Base-by-base conservation (phyloP, 2,329 filamentous ascomycete genomes). In the Colletotrichum siamense region DNA sequence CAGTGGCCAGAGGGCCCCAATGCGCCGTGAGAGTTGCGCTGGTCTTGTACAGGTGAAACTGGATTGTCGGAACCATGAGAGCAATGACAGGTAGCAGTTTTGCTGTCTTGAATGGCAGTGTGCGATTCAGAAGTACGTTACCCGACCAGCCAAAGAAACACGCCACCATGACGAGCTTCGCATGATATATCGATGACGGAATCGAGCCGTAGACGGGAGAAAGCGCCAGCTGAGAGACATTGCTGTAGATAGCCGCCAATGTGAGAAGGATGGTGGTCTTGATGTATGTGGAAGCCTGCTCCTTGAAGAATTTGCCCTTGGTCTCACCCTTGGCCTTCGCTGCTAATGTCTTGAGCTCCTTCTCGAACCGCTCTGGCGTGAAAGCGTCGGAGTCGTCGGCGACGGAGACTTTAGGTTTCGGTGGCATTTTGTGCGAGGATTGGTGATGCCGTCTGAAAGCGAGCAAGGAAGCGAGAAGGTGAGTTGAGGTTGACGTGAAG, bases 131-230 rank as follows among this genome's bases (percentile, higher is more conserved):
- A 15, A 89, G 86, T 64, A 93, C 82, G 81, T 94, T 95, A 30
- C 90, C 89, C 10, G 94, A 90, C 91, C 95, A 95, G 39, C 95
- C 95, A 18, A 92, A 84, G 77, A 96, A 93, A 77, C 92, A 92
- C 32, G 92, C 92, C 5, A 91, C 86, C 79, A 92, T 92, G 77
- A 95, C 87, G 76, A 92, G 89, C 82, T 91, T 90, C 68, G 89
- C 86, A 83, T 98, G 96, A 83, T 93, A 94, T 79, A 94, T 88
- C 2, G 91, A 90, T 1, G 95, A 89, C 2, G 96, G 95, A 49
- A 98, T 95, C 18, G 93, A 92, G 69, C 97, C 97, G 84, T 98
- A 99, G 13, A 98, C 94, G 3, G 97, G 97, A 24, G 95, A 95
- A 39, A 99, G 88, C 52, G 91, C 93, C 77, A 96, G 88, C 82